Base-by-base conservation (phyloP, 2,329 filamentous ascomycete genomes). In the Fusarium sp. region DNA sequence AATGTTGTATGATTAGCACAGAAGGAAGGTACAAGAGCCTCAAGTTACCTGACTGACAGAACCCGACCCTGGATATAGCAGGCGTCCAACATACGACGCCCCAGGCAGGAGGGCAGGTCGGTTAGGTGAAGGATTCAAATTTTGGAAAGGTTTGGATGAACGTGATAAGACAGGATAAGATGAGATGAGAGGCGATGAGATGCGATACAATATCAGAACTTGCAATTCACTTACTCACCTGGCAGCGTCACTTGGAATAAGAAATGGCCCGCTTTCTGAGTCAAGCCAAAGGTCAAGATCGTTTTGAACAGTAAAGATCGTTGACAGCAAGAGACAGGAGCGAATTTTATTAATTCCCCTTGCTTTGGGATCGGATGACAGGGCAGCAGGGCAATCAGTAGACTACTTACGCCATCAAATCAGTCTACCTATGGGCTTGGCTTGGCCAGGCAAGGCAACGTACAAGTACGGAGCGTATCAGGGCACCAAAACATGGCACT, bases 401-500 rank as follows among this genome's bases (percentile, higher is more conserved):
- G 10, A 38, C 34, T n/a, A 38, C 34, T 11, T 54, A 30, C 32
- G 60, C 45, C 34, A 25, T 48, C 48, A 25, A 61, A 62, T 43
- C 57, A 34, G 48, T 55, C 46, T 38, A 38, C 18, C 27, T 47
- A 29, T 38, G n/a, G 29, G 12, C 27, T 34, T 20, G 29, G 41
- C 46, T 29, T 38, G 27, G 34, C 25, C 62, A 56, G 24, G 32
- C 16, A 51, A 53, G n/a, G n/a, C n/a, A 24, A 41, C 24, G 34
- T 41, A 41, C 48, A 43, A 20, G 22, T 6, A 41, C 24, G 20
- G 20, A 18, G 24, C 34, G 16, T 30, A 45, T 56, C 30, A 46
- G 20, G 29, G 22, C 29, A 54, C 44, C 41, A 45, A 71, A 66
- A 69, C 65, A 71, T 70, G 69, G 69, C 56, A 71, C 69, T 71